phyloP scores from a whole-genome alignment of 768 basidiomycete species.

The Agaricus bisporus region DNA sequence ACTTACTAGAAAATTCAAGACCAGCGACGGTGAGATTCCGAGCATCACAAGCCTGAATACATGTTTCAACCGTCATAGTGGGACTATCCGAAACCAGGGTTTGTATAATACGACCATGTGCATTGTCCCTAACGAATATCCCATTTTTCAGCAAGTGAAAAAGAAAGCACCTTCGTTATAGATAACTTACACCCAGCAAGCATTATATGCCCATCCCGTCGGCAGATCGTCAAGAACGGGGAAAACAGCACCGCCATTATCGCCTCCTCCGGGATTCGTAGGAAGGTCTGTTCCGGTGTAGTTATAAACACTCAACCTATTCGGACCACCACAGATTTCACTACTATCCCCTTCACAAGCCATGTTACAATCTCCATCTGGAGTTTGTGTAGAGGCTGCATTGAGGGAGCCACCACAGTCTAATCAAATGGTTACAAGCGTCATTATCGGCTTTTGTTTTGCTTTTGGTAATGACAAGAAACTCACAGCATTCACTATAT shows the following conservation, averaged over 20 bases:
- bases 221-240: constrained; percentile 51
- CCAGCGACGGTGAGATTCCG: constrained; percentile 63
- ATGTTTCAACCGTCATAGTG: constrained; percentile 52
- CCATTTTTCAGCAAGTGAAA: background rate
- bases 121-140: constrained; percentile 41
- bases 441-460: background rate
- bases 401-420: constrained; percentile 44
- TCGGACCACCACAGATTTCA: constrained; percentile 71
- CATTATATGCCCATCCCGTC: constrained; percentile 50
- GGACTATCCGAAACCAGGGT: constrained; percentile 19
- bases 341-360: constrained; percentile 53
- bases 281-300: constrained; percentile 56
- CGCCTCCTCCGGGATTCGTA: constrained; percentile 24
- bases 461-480: background rate
- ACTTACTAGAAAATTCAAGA: constrained; percentile 56
- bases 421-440: constrained; percentile 16
- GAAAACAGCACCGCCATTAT: constrained; percentile 29
- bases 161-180: too few relatives aligned
- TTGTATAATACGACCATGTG: constrained; percentile 53
- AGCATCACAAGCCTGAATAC: constrained; percentile 50
- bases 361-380: constrained; percentile 60
- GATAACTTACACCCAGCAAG: constrained; percentile 55
- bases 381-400: constrained; percentile 40
- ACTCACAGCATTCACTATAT: constrained; percentile 49
- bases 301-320: constrained; percentile 61